Evolutionary conservation across 441 rosid species (phyloP), one percentile per base, ranked within the genome.

Genomic region (Manihot esculenta): DNA sequence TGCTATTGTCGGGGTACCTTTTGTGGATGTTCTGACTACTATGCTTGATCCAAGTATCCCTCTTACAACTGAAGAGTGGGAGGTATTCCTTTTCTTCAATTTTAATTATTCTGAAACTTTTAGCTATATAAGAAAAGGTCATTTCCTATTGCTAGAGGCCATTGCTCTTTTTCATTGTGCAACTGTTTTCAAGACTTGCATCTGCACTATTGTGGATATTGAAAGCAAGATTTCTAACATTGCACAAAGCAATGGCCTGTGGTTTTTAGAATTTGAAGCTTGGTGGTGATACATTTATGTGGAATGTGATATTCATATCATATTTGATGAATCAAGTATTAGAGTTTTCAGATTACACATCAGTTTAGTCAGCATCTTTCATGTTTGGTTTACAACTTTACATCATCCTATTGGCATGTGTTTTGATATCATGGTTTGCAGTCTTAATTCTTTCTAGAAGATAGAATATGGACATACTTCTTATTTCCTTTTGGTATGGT

Each of bases 31-130:
- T 68, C 10, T 94, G 85, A 94, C 99, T 47, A 92, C 97, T 73
- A 92, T 94, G 94, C 89, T 94, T 55, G 99, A 92, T 82, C 97
- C 99, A 68, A 86, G 88, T 20, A 85, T 94, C 64, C 97, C 96
- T 60, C 97, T 94, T 71, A 94, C 99, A 14, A 92, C 99, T 70
- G 76, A 93, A 38, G 99, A 94, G 84, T 94, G 97, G 97, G 95
- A 94, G 97, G 99, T 92, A 76, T 47, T 57, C 1, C 20, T 18
- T 50, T 26, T 61, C 60, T 30, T 21, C 55, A 24, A 11, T 65
- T 50, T 51, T 59, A 33, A 7, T 35, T 5, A n/a, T 56, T 44
- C 33, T 5, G 1, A 17, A 6, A 21, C 38, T 24, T 59, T 15
- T 23, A 50, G 65, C 7, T 56, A 20, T 3, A 27, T 50, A 21